A percentile compares a stretch with the other conserved stretches of the same genome.
phyloP scores from a whole-genome alignment of 2,329 filamentous ascomycete genomes.

The Xylariaceae sp. region DNA sequence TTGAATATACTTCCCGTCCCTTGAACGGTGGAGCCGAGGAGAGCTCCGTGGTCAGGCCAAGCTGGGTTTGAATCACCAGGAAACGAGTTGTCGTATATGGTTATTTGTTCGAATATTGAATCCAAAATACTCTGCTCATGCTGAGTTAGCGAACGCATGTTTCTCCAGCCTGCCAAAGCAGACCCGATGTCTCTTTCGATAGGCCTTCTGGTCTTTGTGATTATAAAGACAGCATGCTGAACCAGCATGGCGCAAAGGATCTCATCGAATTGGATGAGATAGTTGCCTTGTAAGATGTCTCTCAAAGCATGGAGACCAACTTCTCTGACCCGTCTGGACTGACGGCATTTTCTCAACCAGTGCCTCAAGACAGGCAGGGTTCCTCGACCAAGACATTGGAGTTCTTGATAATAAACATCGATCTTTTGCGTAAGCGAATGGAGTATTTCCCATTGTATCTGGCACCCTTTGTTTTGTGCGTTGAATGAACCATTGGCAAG shows the following conservation, averaged over 20 bases:
- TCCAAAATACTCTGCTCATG: constrained; percentile 4
- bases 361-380: constrained; percentile 1
- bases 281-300: constrained; percentile 6
- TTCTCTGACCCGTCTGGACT: constrained; percentile 8
- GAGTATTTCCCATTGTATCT: constrained; percentile 14
- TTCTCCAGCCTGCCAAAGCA: constrained; percentile 12
- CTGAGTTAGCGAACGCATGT: not conserved
- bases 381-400: constrained; percentile 5
- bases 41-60: constrained; percentile 1
- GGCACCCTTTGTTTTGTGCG: constrained; percentile 3
- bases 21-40: constrained; percentile 1
- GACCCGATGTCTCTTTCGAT: constrained; percentile 5
- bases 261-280: constrained; percentile 5
- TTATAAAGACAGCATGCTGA: constrained; percentile 11
- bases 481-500: constrained; percentile 6
- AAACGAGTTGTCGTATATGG: not conserved
- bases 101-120: constrained; percentile 6
- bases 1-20: constrained; percentile 15
- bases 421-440: constrained; percentile 14
- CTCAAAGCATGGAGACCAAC: constrained; percentile 11
- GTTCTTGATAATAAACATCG: constrained; percentile 9
- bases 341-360: constrained; percentile 6
- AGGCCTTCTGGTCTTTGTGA: constrained; percentile 2
- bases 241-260: constrained; percentile 20
- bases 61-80: not conserved